phyloP scores from a whole-genome alignment of 2,329 filamentous ascomycete genomes.

The Microthyrium microscopicum region DNA sequence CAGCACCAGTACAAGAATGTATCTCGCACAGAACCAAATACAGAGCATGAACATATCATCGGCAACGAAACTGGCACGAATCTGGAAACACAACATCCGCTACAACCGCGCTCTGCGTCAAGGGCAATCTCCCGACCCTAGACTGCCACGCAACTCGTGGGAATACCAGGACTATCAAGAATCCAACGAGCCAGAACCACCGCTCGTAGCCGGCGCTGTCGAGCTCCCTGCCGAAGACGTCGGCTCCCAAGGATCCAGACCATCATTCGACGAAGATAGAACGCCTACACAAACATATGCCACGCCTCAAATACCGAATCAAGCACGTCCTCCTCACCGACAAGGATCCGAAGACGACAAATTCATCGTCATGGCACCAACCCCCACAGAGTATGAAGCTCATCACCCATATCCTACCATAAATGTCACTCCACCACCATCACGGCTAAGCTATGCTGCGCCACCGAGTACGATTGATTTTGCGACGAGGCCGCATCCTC shows the following conservation, averaged over 20 bases:
- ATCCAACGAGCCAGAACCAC: constrained; percentile 24
- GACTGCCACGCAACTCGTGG: constrained; percentile 9
- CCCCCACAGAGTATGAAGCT: constrained; percentile 3
- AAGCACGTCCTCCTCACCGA: constrained; percentile 10
- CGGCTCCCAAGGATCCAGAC: constrained; percentile 8
- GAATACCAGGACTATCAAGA: not conserved
- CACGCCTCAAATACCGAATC: constrained; percentile 15
- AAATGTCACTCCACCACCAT: too few relatives aligned
- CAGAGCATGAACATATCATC: constrained; percentile 63
- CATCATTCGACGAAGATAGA: constrained; percentile 15
- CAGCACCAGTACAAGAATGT: constrained; percentile 76
- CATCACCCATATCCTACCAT: constrained; percentile 27
- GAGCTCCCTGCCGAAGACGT: constrained; percentile 43
- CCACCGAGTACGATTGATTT: constrained; percentile 33
- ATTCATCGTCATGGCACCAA: constrained; percentile 27
- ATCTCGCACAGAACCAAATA: constrained; percentile 56
- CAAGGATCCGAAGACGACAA: constrained; percentile 27
- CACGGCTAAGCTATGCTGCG: not conserved
- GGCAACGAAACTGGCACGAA: constrained; percentile 66
- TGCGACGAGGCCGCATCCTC: constrained; percentile 19
- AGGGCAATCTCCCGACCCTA: constrained; percentile 15
- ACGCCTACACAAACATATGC: constrained; percentile 19
- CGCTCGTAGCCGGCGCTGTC: constrained; percentile 32
- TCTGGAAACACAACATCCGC: constrained; percentile 58
- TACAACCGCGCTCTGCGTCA: constrained; percentile 35